phyloP scores from a whole-genome alignment of 2,329 filamentous ascomycete species.

The Neurospora sp. region DNA sequence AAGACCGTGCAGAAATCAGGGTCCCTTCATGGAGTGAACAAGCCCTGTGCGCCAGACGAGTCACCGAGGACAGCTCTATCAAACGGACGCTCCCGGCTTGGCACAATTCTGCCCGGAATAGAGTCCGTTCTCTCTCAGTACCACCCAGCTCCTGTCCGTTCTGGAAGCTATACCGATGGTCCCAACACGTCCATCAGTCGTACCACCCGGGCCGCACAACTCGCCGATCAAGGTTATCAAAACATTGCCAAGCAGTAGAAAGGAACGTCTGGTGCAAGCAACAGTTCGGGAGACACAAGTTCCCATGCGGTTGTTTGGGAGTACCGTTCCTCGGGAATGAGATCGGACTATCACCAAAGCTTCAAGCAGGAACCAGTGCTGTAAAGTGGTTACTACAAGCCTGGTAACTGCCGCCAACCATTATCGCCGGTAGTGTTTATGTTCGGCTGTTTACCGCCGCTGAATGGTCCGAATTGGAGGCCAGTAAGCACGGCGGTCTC shows the following conservation, averaged over 20 bases:
- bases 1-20: background rate
- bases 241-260: background rate
- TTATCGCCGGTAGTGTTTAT: background rate
- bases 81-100: background rate
- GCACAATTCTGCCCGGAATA: background rate
- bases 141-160: background rate
- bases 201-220: background rate
- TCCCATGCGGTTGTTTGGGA: background rate
- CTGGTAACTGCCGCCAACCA: background rate
- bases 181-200: background rate
- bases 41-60: background rate
- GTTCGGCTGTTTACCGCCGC: background rate
- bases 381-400: background rate
- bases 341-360: background rate
- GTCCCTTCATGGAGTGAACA: background rate
- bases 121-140: background rate
- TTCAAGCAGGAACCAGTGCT: background rate
- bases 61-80: background rate
- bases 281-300: background rate
- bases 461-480: background rate
- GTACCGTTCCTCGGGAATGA: background rate
- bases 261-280: background rate
- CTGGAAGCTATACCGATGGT: background rate
- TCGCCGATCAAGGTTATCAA: background rate
- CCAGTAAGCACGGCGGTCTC: background rate